A percentile compares a stretch with the other conserved stretches of the same genome.
Conservation (phyloP, 805 yeast genomes). For the Priceomyces fermenticarens region DNA sequence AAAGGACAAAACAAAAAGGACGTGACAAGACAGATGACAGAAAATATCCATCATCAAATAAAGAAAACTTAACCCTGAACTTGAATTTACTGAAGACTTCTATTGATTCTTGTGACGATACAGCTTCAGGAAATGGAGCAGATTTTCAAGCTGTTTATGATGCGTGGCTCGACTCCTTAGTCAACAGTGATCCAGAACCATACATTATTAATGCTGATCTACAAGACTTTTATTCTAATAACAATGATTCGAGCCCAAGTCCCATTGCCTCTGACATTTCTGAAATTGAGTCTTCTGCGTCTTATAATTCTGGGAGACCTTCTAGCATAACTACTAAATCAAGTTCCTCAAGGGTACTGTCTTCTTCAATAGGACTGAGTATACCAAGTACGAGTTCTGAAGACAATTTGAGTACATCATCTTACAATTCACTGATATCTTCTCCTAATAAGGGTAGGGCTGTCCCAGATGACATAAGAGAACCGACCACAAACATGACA, state of each 20-base stretch:
- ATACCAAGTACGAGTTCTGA: background rate
- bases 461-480: background rate
- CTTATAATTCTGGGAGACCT: background rate
- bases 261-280: conserved; percentile 18
- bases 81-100: conserved; percentile 7
- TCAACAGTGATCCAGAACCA: conserved; percentile 18
- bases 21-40: conserved; percentile 1
- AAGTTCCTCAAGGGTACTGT: background rate
- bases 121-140: background rate
- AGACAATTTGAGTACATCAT: conserved; percentile 16
- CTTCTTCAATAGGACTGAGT: background rate
- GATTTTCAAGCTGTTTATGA: conserved; percentile 11
- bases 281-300: conserved; percentile 25
- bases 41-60: conserved; percentile 1
- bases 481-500: background rate
- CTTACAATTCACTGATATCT: conserved; percentile 17
- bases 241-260: conserved; percentile 11
- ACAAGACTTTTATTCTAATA: conserved; percentile 38
- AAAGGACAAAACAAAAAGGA: conserved; percentile 9
- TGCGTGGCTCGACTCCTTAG: conserved; percentile 27
- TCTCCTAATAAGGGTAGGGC: background rate
- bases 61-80: conserved; percentile 7
- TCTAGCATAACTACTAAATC: background rate
- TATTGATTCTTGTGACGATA: conserved; percentile 8
- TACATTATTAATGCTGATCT: conserved; percentile 23